Conservation (phyloP, 352 stramenopile species). For the Phytopythium cucurbitacearum region DNA sequence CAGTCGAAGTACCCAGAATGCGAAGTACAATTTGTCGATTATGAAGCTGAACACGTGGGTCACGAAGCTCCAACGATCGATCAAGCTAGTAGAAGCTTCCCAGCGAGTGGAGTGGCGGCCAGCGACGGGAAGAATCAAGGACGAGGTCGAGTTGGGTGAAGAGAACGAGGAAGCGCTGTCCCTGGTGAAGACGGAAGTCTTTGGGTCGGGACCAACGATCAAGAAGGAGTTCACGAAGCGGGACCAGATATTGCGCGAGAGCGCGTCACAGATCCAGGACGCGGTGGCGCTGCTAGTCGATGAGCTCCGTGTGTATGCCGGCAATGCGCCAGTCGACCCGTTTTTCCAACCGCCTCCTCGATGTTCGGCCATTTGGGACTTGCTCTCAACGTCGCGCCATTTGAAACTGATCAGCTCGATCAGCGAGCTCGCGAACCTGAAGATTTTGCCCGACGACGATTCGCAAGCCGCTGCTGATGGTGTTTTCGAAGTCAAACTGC, state of each 20-base stretch:
- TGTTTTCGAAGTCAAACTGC: constrained; percentile 52
- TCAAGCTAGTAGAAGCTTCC: constrained; percentile 74
- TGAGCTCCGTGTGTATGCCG: constrained; percentile 66
- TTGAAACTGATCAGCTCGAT: constrained; percentile 70
- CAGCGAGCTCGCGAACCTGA: constrained; percentile 65
- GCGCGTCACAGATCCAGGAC: constrained; percentile 46
- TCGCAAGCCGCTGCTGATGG: constrained; percentile 16
- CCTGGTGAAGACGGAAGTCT: constrained; percentile 45
- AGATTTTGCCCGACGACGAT: constrained; percentile 28
- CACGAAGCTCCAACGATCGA: constrained; percentile 58
- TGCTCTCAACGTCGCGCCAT: constrained; percentile 68
- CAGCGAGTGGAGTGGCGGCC: constrained; percentile 67
- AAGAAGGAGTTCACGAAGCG: constrained; percentile 73
- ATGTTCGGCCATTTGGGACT: constrained; percentile 51
- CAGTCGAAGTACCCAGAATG: constrained; percentile 57
- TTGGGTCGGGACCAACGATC: constrained; percentile 57
- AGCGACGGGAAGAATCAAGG: constrained; percentile 8
- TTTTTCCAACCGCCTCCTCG: constrained; percentile 49
- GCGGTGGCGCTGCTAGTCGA: constrained; percentile 59
- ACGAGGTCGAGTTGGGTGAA: constrained; percentile 23
- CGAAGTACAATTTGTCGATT: constrained; percentile 72
- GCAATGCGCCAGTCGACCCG: constrained; percentile 34
- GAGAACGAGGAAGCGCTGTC: constrained; percentile 10
- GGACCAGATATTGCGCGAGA: constrained; percentile 64
- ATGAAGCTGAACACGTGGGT: constrained; percentile 79